phyloP scores from a whole-genome alignment of 371 early-diverging fungal genomes.

The Capniomyces stellatus region DNA sequence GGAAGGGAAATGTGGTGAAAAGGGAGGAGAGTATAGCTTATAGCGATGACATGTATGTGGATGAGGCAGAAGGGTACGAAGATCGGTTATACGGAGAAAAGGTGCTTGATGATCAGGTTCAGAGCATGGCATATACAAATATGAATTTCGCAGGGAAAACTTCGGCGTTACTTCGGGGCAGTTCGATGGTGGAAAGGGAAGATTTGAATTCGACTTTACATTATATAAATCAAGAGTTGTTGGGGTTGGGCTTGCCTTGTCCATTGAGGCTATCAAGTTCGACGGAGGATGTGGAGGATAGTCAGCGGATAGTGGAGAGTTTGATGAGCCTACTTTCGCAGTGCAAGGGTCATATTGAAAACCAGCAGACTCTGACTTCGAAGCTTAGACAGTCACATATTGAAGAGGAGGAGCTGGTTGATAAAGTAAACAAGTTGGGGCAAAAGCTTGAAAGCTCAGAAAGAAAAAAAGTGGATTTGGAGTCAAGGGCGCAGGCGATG shows the following conservation, averaged over 20 bases:
- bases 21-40: too few relatives aligned
- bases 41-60: too few relatives aligned
- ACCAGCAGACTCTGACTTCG: conserved; percentile 14
- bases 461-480: neutral
- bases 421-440: neutral
- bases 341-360: conserved; percentile 7
- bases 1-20: too few relatives aligned
- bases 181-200: neutral
- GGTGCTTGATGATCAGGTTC: neutral
- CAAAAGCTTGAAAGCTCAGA: neutral
- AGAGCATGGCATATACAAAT: neutral
- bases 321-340: conserved; percentile 12
- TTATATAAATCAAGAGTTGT: conserved; percentile 22
- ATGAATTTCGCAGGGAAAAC: neutral
- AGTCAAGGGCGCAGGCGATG: neutral
- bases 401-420: conserved; percentile 12
- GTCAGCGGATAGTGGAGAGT: conserved; percentile 21
- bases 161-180: neutral
- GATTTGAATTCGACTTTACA: conserved; percentile 17
- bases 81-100: conserved; percentile 2
- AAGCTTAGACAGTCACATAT: conserved; percentile 15
- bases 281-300: conserved; percentile 21
- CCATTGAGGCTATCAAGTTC: conserved; percentile 16
- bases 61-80: neutral
- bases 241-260: conserved; percentile 20